Conservation (phyloP, 2,329 filamentous ascomycete species). For the Alternaria brassicicola region DNA sequence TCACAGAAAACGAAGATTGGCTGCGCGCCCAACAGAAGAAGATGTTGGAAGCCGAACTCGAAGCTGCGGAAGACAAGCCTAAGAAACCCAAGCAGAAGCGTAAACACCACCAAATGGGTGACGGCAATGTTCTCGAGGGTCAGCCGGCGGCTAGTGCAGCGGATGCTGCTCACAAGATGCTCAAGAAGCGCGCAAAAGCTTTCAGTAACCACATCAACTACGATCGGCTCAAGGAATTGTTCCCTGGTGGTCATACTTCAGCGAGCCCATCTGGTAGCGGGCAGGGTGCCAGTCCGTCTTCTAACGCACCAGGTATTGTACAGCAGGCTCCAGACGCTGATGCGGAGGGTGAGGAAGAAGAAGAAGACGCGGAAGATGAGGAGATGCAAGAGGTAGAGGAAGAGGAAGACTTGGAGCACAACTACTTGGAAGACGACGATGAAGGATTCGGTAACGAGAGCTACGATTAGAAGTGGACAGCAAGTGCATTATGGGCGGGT, state of each 20-base stretch:
- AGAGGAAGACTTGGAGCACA: slow-evolving; percentile 47
- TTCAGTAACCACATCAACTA: slow-evolving; percentile 57
- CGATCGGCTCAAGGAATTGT: slow-evolving; percentile 52
- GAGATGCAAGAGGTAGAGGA: slow-evolving; percentile 48
- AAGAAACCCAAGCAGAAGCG: slow-evolving; percentile 57
- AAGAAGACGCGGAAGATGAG: slow-evolving; percentile 25
- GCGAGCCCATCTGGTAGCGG: slow-evolving; percentile 28
- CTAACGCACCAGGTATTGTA: slow-evolving; percentile 12
- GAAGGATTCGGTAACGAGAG: slow-evolving; percentile 52
- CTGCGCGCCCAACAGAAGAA: slow-evolving; percentile 86
- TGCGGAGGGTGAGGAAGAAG: slow-evolving; percentile 27
- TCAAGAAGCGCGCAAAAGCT: slow-evolving; percentile 52
- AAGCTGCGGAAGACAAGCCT: slow-evolving; percentile 57
- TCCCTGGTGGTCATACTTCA: slow-evolving; percentile 31
- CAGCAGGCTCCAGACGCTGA: slow-evolving; percentile 16
- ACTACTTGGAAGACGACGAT: slow-evolving; percentile 53
- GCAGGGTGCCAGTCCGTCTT: slow-evolving; percentile 28
- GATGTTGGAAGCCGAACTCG: slow-evolving; percentile 72
- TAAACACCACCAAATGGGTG: slow-evolving; percentile 47
- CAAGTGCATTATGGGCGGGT: neutral
- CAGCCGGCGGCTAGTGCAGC: slow-evolving; percentile 52
- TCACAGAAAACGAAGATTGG: slow-evolving; percentile 94
- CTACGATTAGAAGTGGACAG: slow-evolving; percentile 22
- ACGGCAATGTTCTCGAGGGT: slow-evolving; percentile 52
- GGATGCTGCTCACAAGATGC: slow-evolving; percentile 54